phyloP scores from a whole-genome alignment of 2,329 filamentous ascomycete species.

The Davidsoniella neocaledoniae region DNA sequence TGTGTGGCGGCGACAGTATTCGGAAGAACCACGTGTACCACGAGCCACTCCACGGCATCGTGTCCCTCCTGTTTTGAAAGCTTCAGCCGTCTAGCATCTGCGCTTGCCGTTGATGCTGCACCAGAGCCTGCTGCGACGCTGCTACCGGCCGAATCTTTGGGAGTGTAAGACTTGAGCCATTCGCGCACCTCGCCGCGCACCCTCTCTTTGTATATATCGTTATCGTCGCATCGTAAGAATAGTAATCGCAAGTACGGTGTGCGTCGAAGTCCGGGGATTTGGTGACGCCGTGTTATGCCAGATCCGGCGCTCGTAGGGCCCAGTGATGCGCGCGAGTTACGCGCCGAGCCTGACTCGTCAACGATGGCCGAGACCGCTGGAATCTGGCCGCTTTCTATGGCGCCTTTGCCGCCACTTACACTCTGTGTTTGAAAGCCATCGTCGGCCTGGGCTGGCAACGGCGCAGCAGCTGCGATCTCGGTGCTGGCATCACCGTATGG shows the following conservation, averaged over 20 bases:
- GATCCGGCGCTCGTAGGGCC: constrained; percentile 24
- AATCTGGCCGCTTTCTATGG: constrained; percentile 4
- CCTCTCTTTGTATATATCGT: constrained; percentile 74
- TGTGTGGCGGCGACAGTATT: constrained; percentile 69
- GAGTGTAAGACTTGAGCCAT: constrained; percentile 68
- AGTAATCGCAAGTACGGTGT: constrained; percentile 90
- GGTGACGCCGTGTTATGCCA: constrained; percentile 47
- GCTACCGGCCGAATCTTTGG: constrained; percentile 28
- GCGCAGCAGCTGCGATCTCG: constrained; percentile 21
- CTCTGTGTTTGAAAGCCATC: constrained; percentile 46
- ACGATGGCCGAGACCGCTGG: constrained; percentile 20
- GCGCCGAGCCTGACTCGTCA: constrained; percentile 16
- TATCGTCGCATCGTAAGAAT: constrained; percentile 84
- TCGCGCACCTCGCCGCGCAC: constrained; percentile 67
- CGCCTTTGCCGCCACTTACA: constrained; percentile 22
- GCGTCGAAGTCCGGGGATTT: constrained; percentile 82
- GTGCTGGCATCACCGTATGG: constrained; percentile 27
- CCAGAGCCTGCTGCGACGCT: no score
- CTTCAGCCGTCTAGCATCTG: constrained; percentile 15
- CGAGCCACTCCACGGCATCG: constrained; percentile 90
- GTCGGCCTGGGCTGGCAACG: constrained; percentile 25
- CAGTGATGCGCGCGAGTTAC: constrained; percentile 12
- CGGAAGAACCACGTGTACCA: constrained; percentile 80
- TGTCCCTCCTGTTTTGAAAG: constrained; percentile 69
- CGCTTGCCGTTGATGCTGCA: constrained; percentile 25